Evolutionary conservation across 495 filamentous ascomycete genomes (phyloP).

Genomic region (Collariella sp.): DNA sequence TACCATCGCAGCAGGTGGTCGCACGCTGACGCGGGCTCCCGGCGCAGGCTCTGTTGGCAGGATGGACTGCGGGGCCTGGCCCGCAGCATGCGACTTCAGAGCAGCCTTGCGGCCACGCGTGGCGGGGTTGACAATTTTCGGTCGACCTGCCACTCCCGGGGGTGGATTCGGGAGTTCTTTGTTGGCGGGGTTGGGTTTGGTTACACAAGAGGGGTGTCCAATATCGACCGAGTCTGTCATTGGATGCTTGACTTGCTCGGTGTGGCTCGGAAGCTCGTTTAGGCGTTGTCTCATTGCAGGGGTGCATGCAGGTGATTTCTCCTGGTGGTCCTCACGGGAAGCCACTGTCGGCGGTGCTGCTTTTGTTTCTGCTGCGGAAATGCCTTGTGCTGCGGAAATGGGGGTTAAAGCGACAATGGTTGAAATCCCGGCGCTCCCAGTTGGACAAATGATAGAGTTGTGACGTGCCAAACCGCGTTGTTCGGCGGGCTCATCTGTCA

Average conservation of each 20-base stretch:
- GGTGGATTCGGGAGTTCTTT: neutral
- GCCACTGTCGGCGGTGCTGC: neutral
- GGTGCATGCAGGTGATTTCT: neutral
- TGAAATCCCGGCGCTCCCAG: neutral
- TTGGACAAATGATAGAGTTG: neutral
- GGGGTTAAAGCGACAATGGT: neutral
- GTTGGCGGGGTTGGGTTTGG: neutral
- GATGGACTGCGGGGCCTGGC: conserved; percentile 34
- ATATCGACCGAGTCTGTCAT: neutral
- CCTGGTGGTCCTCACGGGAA: neutral
- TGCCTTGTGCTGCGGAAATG: neutral
- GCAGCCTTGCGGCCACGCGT: conserved; percentile 44
- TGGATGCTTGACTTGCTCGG: neutral
- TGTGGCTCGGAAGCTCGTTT: neutral
- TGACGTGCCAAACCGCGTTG: neutral
- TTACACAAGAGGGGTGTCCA: neutral
- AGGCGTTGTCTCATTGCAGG: neutral
- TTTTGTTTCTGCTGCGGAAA: neutral
- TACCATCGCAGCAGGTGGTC: conserved; percentile 1
- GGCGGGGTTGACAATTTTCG: conserved; percentile 35
- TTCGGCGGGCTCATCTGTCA: neutral
- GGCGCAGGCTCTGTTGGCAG: conserved; percentile 23
- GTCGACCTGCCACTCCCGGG: conserved; percentile 1
- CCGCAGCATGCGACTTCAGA: conserved; percentile 39
- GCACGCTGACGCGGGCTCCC: neutral